A percentile compares a stretch with the other conserved stretches of the same genome.
Evolutionary conservation across 202 grass and related monocot genomes (phyloP).

Genomic region (Setaria viridis): DNA sequence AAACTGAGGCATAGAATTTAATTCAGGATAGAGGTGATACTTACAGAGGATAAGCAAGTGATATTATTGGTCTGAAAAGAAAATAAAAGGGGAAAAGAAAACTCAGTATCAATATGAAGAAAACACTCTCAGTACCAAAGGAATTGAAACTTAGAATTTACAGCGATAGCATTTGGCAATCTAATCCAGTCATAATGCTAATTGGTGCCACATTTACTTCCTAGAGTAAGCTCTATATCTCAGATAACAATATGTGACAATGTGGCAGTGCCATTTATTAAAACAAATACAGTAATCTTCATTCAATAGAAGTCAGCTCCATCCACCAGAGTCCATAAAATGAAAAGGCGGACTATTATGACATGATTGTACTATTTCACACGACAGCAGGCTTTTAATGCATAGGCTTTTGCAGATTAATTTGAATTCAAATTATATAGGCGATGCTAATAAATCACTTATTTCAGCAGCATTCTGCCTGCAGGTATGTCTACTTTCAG

Average conservation of each 20-base stretch:
- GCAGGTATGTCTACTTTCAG: not conserved
- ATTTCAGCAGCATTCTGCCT: not conserved
- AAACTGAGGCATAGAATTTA: not conserved
- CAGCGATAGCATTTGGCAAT: not conserved
- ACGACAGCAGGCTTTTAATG: not conserved
- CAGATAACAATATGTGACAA: not conserved
- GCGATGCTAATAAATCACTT: not conserved
- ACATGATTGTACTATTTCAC: not conserved
- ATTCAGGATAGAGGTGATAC: conserved; percentile 29
- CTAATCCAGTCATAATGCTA: conserved; percentile 19
- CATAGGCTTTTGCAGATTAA: not conserved
- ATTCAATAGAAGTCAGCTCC: not conserved
- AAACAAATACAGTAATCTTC: not conserved
- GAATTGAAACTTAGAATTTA: conserved; percentile 4
- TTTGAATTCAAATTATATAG: not conserved
- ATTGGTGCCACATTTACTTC: not conserved
- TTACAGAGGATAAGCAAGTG: conserved; percentile 92
- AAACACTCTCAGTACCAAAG: not conserved
- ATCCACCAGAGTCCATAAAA: not conserved
- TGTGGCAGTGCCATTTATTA: not conserved
- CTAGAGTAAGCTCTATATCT: conserved; percentile 15
- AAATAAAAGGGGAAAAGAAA: not conserved
- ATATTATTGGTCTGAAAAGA: conserved; percentile 77
- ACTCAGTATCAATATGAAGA: conserved; percentile 6
- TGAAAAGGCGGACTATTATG: not conserved